Evolutionary conservation across 805 yeast genomes (phyloP), one percentile per base, ranked within the genome.

Genomic region (Candida peoriensis): DNA sequence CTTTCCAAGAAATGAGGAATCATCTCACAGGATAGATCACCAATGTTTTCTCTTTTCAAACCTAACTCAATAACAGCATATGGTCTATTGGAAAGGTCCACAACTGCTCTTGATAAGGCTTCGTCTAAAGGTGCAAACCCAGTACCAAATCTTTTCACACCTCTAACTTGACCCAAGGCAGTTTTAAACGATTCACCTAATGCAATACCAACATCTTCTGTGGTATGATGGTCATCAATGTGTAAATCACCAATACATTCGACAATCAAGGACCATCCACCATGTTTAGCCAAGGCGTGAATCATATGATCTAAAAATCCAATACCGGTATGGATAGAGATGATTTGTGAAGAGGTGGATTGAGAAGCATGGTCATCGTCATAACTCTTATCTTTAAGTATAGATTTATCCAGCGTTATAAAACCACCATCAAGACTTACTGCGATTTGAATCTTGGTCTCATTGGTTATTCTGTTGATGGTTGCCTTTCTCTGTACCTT

Each of bases 291-390:
- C 49, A 93, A 68, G 0, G 98, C 98, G 52, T 90, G 96, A 31
- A 93, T 67, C 98, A 93, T 93, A 61, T 93, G 98, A 64, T 93
- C 97, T 39, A 90, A 64, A 56, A 93, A 93, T 1, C 97, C 98
- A 36, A 93, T 75, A 34, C 98, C 98, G 0, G 97, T 83, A 51
- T 85, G 83, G 33, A 93, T 78, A 21, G 77, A 68, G 40, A 93
- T 88, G 8, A 72, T 66, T 60, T 90, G 97, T 6, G 81, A 61
- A 11, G 71, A 62, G 0, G 95, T 76, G 16, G 70, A 55, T 54
- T 87, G 95, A 16, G 80, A 55, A 16, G 95, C 95, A 52, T 76
- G 81, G 23, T 64, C 48, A 30, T 43, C 66, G 10, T 49, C 41
- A 28, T 64, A 60, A 13, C 44, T 48, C 41, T 60, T 51, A 30